These are phyloP conservation scores for Colletotrichum limetticola DNA, from an alignment of 2,329 filamentous ascomycete genomes.

Conservation along the genomic window DNA sequence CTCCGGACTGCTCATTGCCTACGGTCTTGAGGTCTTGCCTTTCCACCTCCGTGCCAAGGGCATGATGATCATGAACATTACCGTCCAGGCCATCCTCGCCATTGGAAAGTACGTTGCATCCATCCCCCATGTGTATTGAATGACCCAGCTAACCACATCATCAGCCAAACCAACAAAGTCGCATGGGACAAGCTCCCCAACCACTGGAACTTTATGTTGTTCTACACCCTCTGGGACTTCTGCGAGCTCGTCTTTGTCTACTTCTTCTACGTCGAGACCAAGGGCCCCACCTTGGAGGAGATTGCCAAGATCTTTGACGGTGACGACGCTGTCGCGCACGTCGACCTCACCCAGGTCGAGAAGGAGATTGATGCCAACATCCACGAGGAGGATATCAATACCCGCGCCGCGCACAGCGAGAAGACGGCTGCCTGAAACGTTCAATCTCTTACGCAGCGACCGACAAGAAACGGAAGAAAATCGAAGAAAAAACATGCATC, in stretches of 20 bases:
- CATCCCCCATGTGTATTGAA: not conserved
- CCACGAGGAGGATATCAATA: conserved; percentile 47
- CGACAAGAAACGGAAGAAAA: not conserved
- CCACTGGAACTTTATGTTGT: conserved; percentile 74
- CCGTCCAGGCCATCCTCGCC: conserved; percentile 69
- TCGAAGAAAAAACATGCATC: not conserved
- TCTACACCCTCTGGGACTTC: conserved; percentile 73
- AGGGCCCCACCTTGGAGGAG: conserved; percentile 76
- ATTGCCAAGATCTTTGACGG: conserved; percentile 78
- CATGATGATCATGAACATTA: conserved; percentile 74
- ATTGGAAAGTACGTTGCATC: conserved; percentile 64
- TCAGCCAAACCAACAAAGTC: conserved; percentile 70
- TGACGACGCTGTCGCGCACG: conserved; percentile 64
- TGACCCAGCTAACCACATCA: not conserved
- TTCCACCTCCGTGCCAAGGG: conserved; percentile 68
- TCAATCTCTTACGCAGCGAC: not conserved
- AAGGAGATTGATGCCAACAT: conserved; percentile 59
- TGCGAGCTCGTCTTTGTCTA: conserved; percentile 71
- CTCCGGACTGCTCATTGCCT: conserved; percentile 67
- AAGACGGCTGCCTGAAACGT: conserved; percentile 38
- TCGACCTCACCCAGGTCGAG: conserved; percentile 65
- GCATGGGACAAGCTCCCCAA: conserved; percentile 69
- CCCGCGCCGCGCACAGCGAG: conserved; percentile 30
- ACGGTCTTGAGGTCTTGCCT: conserved; percentile 68
- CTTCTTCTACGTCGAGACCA: conserved; percentile 77